Evolutionary conservation across 1,284 basidiomycete genomes (phyloP).

Genomic region (Vanrija sp.): DNA sequence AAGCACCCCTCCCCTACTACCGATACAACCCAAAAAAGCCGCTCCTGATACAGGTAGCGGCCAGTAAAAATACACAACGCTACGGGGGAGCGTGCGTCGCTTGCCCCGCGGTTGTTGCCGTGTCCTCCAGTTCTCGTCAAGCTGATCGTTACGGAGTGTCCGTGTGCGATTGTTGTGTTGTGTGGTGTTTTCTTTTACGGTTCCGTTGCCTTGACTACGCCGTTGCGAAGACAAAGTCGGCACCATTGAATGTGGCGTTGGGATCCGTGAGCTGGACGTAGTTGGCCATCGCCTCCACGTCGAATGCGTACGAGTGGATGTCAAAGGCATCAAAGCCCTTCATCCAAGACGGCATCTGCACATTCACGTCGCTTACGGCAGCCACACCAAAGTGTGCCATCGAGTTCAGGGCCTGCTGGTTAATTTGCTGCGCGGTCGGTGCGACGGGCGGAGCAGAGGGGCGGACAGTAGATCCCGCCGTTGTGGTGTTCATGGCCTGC

Average conservation of each 20-base stretch:
- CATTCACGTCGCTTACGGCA: not conserved
- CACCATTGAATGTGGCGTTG: conserved; percentile 20
- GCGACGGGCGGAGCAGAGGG: not conserved
- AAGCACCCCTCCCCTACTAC: too few species aligned
- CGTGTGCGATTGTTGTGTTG: too few species aligned
- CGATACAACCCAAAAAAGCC: too few species aligned
- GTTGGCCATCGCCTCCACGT: conserved; percentile 24
- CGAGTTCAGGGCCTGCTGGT: not conserved
- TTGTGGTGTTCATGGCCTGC: not conserved
- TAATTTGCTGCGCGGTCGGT: not conserved
- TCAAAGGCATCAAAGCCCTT: conserved; percentile 19
- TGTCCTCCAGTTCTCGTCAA: too few species aligned
- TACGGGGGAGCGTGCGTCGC: too few species aligned
- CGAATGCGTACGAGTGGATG: conserved; percentile 30
- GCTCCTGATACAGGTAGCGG: too few species aligned
- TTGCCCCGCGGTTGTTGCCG: too few species aligned
- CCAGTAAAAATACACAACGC: too few species aligned
- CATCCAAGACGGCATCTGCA: conserved; percentile 6
- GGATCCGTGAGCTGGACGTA: conserved; percentile 15
- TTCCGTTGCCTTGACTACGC: too few species aligned
- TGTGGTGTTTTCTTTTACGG: too few species aligned
- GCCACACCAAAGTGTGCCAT: not conserved
- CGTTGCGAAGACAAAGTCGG: too few species aligned
- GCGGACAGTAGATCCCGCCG: not conserved
- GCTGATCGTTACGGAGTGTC: too few species aligned